Evolutionary conservation across 2,329 filamentous ascomycete genomes (phyloP), one percentile per base, ranked within the genome.

Genomic region (Magnaporthales sp.): DNA sequence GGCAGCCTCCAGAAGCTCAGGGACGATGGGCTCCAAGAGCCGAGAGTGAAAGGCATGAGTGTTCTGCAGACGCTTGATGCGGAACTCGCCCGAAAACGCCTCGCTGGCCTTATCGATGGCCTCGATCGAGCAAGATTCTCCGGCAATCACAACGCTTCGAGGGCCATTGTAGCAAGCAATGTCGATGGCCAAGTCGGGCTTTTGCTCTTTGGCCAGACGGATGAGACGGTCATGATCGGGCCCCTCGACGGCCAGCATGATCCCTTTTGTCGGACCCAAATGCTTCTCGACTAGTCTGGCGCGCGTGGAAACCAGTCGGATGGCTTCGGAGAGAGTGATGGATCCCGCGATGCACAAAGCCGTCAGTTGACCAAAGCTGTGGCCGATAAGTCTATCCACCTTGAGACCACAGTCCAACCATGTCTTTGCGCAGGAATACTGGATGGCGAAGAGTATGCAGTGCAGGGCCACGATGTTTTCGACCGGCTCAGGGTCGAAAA

Each of bases 141-240:
- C 81, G 2, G 78, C 79, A 2, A 85, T 26, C 0, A 78, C 79
- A 69, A 80, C 78, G 67, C 74, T 80, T 4, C 67, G 69, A 0
- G 78, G 78, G 0, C 80, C 79, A 63, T 83, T 83, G 70, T 74
- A 81, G 69, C 82, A 85, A 0, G 83, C 83, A 46, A 85, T 79
- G n/a, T n/a, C n/a, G n/a, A n/a, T n/a, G n/a, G n/a, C n/a, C n/a
- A n/a, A n/a, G 8, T 38, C 32, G 32, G 32, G 8, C 7, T 5
- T 58, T 66, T 11, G 65, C 69, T 9, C 22, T 61, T 13, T 26
- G 22, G 58, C n/a, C 4, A 60, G 58, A 8, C 7, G 24, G 1
- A 6, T 22, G n/a, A 61, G 24, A 5, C 68, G 24, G 56, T 78
- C 74, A n/a, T n/a, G n/a, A n/a, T n/a, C n/a, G n/a, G n/a, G n/a